Base-by-base conservation (phyloP, 2,329 filamentous ascomycete genomes). In the Catunica adiposa region DNA sequence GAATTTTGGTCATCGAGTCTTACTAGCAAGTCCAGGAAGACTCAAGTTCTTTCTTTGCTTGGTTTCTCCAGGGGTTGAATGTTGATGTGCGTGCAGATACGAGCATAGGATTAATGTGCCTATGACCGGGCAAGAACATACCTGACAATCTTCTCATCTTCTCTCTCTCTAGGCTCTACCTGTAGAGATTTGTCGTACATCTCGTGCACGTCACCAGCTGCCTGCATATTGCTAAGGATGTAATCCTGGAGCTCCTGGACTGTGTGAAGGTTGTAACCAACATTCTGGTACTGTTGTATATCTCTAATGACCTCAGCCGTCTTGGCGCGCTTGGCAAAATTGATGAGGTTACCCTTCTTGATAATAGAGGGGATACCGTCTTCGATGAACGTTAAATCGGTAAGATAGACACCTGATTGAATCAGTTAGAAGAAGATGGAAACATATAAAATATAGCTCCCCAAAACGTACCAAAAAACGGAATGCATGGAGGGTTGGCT, bases 131-230 rank as follows among this genome's bases (percentile, higher is more conserved):
- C 61, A 61, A 63, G 54, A 61, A 76, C 79, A 65, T 82, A 94
- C 89, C 92, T 94, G 67, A 95, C 90, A 75, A 98, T 97, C 77
- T 97, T 97, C 73, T 98, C 92, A 66, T 98, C 92, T 73, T 98
- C 92, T 64, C 92, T 80, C 73, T 98, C 92, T 64, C 92, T 80
- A 60, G 92, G 92, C 68, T 98, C 92, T 59, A 98, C 83, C 64
- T 83, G 78, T 71, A 98, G 74, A 71, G 89, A 95, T 76, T 89
- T 89, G 69, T 97, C 89, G 73, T 97, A 98, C 92, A 97, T 97
- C 74, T 97, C 90, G 68, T 97, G 89, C 60, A 98, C 92, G 67
- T 97, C 90, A 54, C 89, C 86, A 3, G 92, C 90, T 29, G 84
- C 84, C 71, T 94, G 85, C 86, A 97, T 94, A 68, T 97, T 96